Evolutionary conservation across 768 basidiomycete species (phyloP), one percentile per base, ranked within the genome.

Genomic region (Russula vinacea): DNA sequence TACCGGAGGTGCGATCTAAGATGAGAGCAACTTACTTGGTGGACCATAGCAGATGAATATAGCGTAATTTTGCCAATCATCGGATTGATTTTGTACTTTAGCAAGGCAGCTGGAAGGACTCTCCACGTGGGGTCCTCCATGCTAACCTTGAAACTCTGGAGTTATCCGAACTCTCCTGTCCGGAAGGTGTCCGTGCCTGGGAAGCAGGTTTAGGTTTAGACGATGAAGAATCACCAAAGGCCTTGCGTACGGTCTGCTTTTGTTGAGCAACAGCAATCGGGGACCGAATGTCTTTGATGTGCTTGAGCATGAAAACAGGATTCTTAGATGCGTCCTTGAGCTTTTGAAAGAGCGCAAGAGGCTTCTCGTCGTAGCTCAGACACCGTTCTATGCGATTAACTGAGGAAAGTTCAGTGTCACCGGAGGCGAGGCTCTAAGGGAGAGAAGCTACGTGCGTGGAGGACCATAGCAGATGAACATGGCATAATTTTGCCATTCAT

Each of bases 1-100:
- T 8, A 47, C 17, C 66, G 26, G 51, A 39, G n/a, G 24, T 10
- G 33, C 58, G 32, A 22, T 16, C 26, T 29, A 22, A 14, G 13
- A 35, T n/a, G n/a, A 42, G 2, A 51, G 26, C 62, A 24, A 19
- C 16, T 32, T 72, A 94, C 95, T 93, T 58, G 94, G 80, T 58
- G 89, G 88, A 13, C 95, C 96, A 74, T 96, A 98, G 70, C 96
- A 98, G 65, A 99, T 98, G 77, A 99, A 99, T 89, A 99, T 91
- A 33, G 97, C 97, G 77, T 98, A 99, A 71, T 94, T 92, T 79
- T 94, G 89, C 97, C 97, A 99, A 74, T 92, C 95, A 68, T 98
- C 97, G 69, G 92, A 74, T 96, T 94, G 76, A 98, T 98, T 72
- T 92, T 94, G 75, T 99, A 99, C 76, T 98, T 98, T 78, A 98